Base-by-base conservation (phyloP, 1,284 basidiomycete species). In the Cryptococcus depauperatus region DNA sequence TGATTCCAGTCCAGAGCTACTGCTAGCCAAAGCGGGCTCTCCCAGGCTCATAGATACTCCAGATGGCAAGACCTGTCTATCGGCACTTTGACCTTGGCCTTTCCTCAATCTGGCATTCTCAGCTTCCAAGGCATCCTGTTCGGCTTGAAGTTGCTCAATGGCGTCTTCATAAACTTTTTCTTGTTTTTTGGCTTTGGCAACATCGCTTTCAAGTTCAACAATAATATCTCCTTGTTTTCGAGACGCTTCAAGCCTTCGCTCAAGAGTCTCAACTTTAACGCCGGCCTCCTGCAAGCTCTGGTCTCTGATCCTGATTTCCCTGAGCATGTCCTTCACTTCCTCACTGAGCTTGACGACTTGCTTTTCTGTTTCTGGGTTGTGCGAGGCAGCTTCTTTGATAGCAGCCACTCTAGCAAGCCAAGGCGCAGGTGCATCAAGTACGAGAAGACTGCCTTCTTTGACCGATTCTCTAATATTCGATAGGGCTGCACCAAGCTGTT, bases 211-310 rank as follows among this genome's bases (percentile, higher is more conserved):
- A 18, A 97, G 78, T 48, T 87, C 84, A 16, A 76, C 71, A 44
- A 96, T 85, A 19, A 79, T 73, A 50, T 97, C 92, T 1, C 82
- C 66, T 56, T 89, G 85, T 64, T 85, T 87, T 75, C 89, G 91
- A 49, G 82, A 83, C 1, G 80, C 78, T 63, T 97, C 92, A 74
- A 93, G 83, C 38, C 90, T 80, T 41, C 89, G 81, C 63, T 93
- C 88, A 77, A 98, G 85, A 7, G 93, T 78, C 67, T 96, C 89
- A 46, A 96, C 86, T 76, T 92, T 97, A 51, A 97, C 89, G 5
- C 75, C 74, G 5, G 82, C 76, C 64, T 98, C 95, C 69, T 97
- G 89, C 41, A 91, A 80, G 29, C 72, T 79, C 74, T 95, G 87
- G 54, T 98, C 93, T 52, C 74, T 66, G 34, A 79, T 73, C 64